Base-by-base conservation (phyloP, 305 asterid genomes). In the Vinca major region DNA sequence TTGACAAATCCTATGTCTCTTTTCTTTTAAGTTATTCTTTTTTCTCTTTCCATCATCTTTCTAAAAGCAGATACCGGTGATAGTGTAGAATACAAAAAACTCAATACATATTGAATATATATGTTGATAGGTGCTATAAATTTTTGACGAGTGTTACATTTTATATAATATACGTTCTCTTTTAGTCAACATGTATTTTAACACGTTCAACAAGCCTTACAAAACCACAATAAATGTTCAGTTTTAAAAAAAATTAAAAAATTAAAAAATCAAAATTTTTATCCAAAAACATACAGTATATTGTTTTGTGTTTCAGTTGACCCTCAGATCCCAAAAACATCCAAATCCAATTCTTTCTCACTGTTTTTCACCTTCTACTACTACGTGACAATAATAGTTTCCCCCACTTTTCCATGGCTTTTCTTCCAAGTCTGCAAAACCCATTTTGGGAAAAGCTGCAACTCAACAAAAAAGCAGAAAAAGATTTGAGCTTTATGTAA, bases 1-100 rank as follows among this genome's bases (percentile, higher is more conserved):
- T 83, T 84, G 92, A 88, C 88, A 84, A 82, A 84, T 84, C 89
- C 89, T 72, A 79, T 79, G 81, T 80, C 89, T 78, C 86, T 84
- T 84, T 86, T 73, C 73, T 72, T 73, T 78, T 77, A 82, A 88
- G 89, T 74, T 78, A 72, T 65, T 55, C 73, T 62, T 26, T 26
- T 26, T 26, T 26, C 33, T 26, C 33, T 26, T 26, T 26, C 33
- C 63, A 56, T 80, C 72, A 71, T 76, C 80, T 71, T 66, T 73
- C 81, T 77, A 67, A 75, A 81, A 26, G 1, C 33, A 26, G n/a
- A n/a, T n/a, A n/a, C n/a, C n/a, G n/a, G n/a, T n/a, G n/a, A n/a
- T 26, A 0, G 0, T 26, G 33, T 26, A 26, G 33, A 26, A 26
- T 26, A 26, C 33, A 26, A 26, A 26, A 26, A 26, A 26, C 0